Percentiles rank a stretch among this genome's conserved stretches.
Conservation (phyloP, 2,329 filamentous ascomycete genomes). For the Calonectria fujianensis region DNA sequence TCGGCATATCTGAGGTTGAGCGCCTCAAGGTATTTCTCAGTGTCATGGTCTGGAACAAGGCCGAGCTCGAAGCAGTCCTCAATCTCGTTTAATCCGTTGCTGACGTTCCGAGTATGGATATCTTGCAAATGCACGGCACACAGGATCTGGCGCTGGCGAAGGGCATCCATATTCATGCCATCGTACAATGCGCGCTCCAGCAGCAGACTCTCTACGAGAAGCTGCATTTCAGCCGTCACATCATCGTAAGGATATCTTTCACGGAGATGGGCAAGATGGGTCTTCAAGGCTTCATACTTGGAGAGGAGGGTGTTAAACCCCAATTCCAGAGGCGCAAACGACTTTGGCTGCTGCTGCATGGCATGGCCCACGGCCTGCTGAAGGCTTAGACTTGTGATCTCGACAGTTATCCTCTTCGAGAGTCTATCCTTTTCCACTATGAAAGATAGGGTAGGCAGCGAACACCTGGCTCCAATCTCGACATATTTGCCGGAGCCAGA, state of each 20-base stretch:
- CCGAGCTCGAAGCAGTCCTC: slow-evolving; percentile 55
- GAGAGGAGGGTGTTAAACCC: slow-evolving; percentile 51
- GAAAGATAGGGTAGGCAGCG: slow-evolving; percentile 52
- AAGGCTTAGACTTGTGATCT: slow-evolving; percentile 61
- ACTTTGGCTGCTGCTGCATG: slow-evolving; percentile 48
- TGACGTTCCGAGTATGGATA: slow-evolving; percentile 53
- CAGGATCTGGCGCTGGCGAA: slow-evolving; percentile 45
- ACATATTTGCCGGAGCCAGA: slow-evolving; percentile 55
- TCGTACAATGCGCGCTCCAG: slow-evolving; percentile 55
- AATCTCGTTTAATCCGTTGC: slow-evolving; percentile 53
- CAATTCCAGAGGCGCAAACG: slow-evolving; percentile 40
- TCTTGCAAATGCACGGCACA: slow-evolving; percentile 53
- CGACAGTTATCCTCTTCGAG: slow-evolving; percentile 47
- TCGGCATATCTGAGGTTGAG: slow-evolving; percentile 50
- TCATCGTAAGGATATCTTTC: slow-evolving; percentile 36
- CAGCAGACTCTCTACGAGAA: slow-evolving; percentile 54
- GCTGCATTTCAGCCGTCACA: slow-evolving; percentile 51
- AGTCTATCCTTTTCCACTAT: slow-evolving; percentile 54
- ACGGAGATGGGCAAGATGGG: slow-evolving; percentile 42
- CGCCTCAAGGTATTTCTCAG: slow-evolving; percentile 43
- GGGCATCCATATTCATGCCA: slow-evolving; percentile 52
- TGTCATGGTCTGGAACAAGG: slow-evolving; percentile 46
- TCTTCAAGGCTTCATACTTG: slow-evolving; percentile 52
- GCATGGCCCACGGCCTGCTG: slow-evolving; percentile 62
- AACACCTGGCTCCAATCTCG: slow-evolving; percentile 43